Conservation (phyloP, 1,139 yeast genomes). For the Lodderomyces orthopsilosis region DNA sequence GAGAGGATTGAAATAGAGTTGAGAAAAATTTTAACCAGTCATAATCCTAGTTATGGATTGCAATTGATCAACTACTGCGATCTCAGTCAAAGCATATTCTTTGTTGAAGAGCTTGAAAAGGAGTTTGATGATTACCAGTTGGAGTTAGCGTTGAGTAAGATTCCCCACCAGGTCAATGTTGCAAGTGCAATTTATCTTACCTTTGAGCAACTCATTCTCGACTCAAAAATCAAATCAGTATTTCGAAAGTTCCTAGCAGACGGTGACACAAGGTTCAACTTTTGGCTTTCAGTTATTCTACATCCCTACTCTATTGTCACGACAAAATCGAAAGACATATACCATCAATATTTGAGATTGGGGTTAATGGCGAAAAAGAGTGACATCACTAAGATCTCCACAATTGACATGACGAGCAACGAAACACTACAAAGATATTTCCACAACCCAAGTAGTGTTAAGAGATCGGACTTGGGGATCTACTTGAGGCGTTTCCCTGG, state of each 20-base stretch:
- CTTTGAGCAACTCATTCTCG: slow-evolving; percentile 16
- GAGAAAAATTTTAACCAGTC: slow-evolving; percentile 66
- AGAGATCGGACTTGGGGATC: slow-evolving; percentile 61
- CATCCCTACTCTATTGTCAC: slow-evolving; percentile 38
- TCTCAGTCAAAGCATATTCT: slow-evolving; percentile 60
- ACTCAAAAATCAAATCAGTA: slow-evolving; percentile 11
- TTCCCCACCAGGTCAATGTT: slow-evolving; percentile 19
- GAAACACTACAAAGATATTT: background rate
- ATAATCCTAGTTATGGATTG: slow-evolving; percentile 64
- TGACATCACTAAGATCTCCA: slow-evolving; percentile 52
- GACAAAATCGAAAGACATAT: slow-evolving; percentile 8
- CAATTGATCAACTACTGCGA: slow-evolving; percentile 53
- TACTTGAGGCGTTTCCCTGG: slow-evolving; percentile 55
- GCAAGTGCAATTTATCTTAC: slow-evolving; percentile 22
- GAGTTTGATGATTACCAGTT: slow-evolving; percentile 17
- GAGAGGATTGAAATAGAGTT: slow-evolving; percentile 90
- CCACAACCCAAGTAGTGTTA: slow-evolving; percentile 21
- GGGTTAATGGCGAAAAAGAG: slow-evolving; percentile 66
- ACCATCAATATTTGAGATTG: slow-evolving; percentile 47
- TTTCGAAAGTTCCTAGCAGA: slow-evolving; percentile 12
- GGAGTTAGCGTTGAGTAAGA: slow-evolving; percentile 8
- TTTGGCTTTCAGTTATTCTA: slow-evolving; percentile 50
- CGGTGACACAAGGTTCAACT: slow-evolving; percentile 29
- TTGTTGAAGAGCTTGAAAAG: slow-evolving; percentile 30
- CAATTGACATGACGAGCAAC: slow-evolving; percentile 26